Percentiles rank a stretch among this genome's conserved stretches.
Evolutionary conservation across 805 yeast species (phyloP).

Genomic region (Wickerhamiella parazyma): DNA sequence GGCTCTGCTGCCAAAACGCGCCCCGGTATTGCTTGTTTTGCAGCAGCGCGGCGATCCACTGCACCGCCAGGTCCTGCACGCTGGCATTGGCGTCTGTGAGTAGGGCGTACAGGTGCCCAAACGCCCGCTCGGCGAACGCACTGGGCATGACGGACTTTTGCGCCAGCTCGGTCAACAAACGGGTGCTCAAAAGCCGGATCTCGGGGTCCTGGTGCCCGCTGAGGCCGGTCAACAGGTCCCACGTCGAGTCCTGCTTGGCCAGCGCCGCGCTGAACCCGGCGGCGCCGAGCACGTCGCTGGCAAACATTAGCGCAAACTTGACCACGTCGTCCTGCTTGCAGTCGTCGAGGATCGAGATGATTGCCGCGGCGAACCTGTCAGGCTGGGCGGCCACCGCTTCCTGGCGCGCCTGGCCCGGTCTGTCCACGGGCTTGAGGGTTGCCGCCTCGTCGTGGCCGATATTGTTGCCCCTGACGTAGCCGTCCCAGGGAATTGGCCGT

Average conservation of each 20-base stretch:
- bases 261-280: constrained; percentile 27
- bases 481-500: constrained; percentile 86
- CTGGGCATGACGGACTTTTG: constrained; percentile 25
- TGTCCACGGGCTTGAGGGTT: constrained; percentile 40
- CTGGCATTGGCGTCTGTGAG: constrained; percentile 32
- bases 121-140: constrained; percentile 25
- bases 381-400: constrained; percentile 28
- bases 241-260: constrained; percentile 33
- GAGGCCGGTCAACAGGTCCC: constrained; percentile 31
- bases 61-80: constrained; percentile 48
- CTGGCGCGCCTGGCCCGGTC: constrained; percentile 26
- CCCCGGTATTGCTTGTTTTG: constrained; percentile 40
- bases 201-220: constrained; percentile 39
- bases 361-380: constrained; percentile 40
- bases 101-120: constrained; percentile 22
- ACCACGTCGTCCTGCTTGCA: constrained; percentile 48
- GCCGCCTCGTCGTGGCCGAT: constrained; percentile 57
- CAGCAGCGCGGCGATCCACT: constrained; percentile 49
- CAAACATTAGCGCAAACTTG: constrained; percentile 47
- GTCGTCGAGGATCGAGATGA: constrained; percentile 41
- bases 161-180: constrained; percentile 40
- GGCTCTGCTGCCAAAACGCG: constrained; percentile 35
- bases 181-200: constrained; percentile 41
- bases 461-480: constrained; percentile 60
- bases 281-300: constrained; percentile 32